Evolutionary conservation across 192 early-diverging fungal species (phyloP), one percentile per base, ranked within the genome.

Genomic region (Diversispora eburnea): DNA sequence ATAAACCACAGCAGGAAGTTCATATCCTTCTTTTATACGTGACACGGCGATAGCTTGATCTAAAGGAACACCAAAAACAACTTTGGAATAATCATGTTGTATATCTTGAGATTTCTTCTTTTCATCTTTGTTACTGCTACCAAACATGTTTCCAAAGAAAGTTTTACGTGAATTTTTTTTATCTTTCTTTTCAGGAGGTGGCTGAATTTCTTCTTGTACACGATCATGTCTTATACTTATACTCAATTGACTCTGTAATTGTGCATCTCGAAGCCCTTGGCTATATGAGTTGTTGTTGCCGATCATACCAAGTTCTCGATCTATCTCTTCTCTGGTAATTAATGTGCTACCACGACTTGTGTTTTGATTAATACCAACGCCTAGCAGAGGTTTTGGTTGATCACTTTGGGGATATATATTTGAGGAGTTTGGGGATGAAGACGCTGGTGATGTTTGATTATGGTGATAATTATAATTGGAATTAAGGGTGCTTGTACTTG

Each of bases 1-100:
- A 80, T 91, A 97, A 3, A 99, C 91, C 43, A 99, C 87, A 3
- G 95, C 90, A 20, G 97, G 97, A 19, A 98, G 82, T 42, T 90
- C 87, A 77, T 92, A 90, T 9, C 86, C 87, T 54, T 95, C 94
- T 41, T 85, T 84, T 22, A 95, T 82, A 25, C 84, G 79, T 5
- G 91, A 89, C 12, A 88, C 77, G 8, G 88, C 84, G 2, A 98
- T 87, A 0, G 90, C 92, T 25, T 86, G 84, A 71, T 95, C 93
- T 41, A 99, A 79, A 3, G 94, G 79, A 10, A 92, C 88, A 3
- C 95, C 95, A 89, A 99, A 99, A 5, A 98, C 87, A 33, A 77
- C 63, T 76, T 25, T 33, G 47, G 62, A 49, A 19, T 13, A 10
- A 41, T 52, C 67, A 75, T 74, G 25, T 69, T 48, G 22, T 52